phyloP scores from a whole-genome alignment of 164 flowering plant species.

The Magnolia kwangsiensis region DNA sequence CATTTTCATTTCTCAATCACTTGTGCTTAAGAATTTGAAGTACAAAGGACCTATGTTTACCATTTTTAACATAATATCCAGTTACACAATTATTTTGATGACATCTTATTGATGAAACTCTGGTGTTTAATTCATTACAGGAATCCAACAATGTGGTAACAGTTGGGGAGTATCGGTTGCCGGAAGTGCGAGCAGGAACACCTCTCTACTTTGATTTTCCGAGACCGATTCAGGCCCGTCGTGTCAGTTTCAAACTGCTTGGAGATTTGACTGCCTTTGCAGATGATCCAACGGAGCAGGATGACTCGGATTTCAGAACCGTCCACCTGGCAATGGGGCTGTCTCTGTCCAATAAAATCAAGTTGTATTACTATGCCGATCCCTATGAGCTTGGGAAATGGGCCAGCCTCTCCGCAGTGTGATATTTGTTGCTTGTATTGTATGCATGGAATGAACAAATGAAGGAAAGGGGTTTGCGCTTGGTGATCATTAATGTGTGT shows the following conservation, averaged over 20 bases:
- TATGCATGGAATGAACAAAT: neutral
- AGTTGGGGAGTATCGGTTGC: slow-evolving; percentile 75
- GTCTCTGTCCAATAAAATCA: slow-evolving; percentile 67
- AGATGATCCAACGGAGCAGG: slow-evolving; percentile 78
- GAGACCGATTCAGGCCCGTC: slow-evolving; percentile 49
- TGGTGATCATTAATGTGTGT: too few relatives aligned
- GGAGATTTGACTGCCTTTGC: slow-evolving; percentile 81
- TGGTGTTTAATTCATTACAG: slow-evolving; percentile 28
- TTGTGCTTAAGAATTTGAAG: too few relatives aligned
- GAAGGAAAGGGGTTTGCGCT: too few relatives aligned
- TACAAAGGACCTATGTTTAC: too few relatives aligned
- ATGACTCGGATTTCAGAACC: slow-evolving; percentile 43
- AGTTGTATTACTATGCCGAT: slow-evolving; percentile 80
- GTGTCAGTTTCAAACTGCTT: slow-evolving; percentile 63
- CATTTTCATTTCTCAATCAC: too few relatives aligned
- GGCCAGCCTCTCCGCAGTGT: slow-evolving; percentile 85
- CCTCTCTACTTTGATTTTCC: slow-evolving; percentile 93
- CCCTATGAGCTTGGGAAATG: slow-evolving; percentile 88
- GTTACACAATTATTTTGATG: too few relatives aligned
- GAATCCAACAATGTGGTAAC: slow-evolving; percentile 55
- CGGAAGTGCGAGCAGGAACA: slow-evolving; percentile 73
- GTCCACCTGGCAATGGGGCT: slow-evolving; percentile 55
- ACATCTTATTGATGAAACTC: neutral
- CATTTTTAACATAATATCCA: too few relatives aligned
- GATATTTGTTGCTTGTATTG: slow-evolving; percentile 17